Conservation (phyloP, 2,329 filamentous ascomycete species). For the Penicillium sclerotigenum region DNA sequence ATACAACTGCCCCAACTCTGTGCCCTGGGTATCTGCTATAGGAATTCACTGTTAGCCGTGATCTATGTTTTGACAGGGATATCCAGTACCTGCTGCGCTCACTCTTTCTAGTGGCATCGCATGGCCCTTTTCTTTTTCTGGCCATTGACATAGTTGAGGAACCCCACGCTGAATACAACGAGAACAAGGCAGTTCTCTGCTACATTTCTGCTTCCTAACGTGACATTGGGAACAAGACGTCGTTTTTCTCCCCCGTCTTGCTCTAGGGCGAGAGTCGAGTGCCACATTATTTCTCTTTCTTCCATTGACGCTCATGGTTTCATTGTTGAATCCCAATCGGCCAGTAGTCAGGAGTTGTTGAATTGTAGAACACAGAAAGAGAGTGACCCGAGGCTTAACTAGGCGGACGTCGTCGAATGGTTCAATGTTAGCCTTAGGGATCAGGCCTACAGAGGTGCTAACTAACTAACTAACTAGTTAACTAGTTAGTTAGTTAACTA, state of each 20-base stretch:
- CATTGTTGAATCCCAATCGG: not conserved
- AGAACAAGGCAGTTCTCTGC: slow-evolving; percentile 10
- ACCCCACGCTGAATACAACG: slow-evolving; percentile 12
- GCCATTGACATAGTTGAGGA: slow-evolving; percentile 12
- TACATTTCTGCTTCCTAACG: slow-evolving; percentile 15
- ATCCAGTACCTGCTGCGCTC: slow-evolving; percentile 4
- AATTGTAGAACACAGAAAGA: not conserved
- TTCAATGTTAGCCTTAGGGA: not conserved
- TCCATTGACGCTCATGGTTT: not conserved
- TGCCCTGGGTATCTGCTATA: slow-evolving; percentile 8
- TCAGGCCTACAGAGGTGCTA: not conserved
- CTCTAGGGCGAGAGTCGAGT: not conserved
- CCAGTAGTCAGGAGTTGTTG: not conserved
- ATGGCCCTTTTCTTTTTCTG: not conserved
- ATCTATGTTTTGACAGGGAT: not conserved
- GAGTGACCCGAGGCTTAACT: not conserved
- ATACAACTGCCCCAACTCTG: slow-evolving; percentile 29
- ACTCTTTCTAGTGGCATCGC: not conserved
- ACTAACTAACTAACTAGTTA: too few relatives aligned
- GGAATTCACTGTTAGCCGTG: not conserved
- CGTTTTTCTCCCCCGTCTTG: slow-evolving; percentile 12
- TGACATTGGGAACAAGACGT: slow-evolving; percentile 15
- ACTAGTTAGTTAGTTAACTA: too few relatives aligned
- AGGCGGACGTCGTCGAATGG: too few relatives aligned
- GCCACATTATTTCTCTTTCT: not conserved